Evolutionary conservation across 108 stramenopile genomes (phyloP), one percentile per base, ranked within the genome.

Genomic region (Cyclotella choctawhatcheeana): DNA sequence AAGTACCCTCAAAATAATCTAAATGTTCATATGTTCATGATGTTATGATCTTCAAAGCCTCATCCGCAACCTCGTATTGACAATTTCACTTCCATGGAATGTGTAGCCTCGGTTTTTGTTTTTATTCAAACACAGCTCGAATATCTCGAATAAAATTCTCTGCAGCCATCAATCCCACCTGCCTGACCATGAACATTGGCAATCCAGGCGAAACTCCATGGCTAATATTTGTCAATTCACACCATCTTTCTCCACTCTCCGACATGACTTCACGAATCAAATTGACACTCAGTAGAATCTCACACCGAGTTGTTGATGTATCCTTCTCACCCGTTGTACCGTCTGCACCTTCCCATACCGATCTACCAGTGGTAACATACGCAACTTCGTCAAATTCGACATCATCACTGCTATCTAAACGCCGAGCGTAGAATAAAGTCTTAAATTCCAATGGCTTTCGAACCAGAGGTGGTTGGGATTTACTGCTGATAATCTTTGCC

Each of bases 81-180:
- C n/a, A n/a, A n/a, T n/a, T n/a, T n/a, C n/a, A n/a, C n/a, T n/a
- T n/a, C n/a, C n/a, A n/a, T n/a, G n/a, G n/a, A n/a, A n/a, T n/a
- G n/a, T n/a, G n/a, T n/a, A n/a, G n/a, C n/a, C n/a, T n/a, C n/a
- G n/a, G n/a, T n/a, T n/a, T 40, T 40, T 40, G 8, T 8, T 6
- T n/a, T 48, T n/a, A 48, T 44, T 82, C 77, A 30, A 82, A 82
- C 18, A 74, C 20, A n/a, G 44, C 66, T 21, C 88, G 87, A 33
- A 91, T 64, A 45, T 88, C 87, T 59, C 72, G 80, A 35, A 88
- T 83, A 68, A 83, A 85, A 45, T 77, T 85, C 24, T 70, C 74
- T 8, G 87, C 85, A 29, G 84, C 73, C 10, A 60, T 24, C 32
- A 87, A 77, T 8, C 75, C 89, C 43, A 81, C 54, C 47, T 80